Evolutionary conservation across 163 green algal species (phyloP).

Genomic region (Scenedesmus sp.): DNA sequence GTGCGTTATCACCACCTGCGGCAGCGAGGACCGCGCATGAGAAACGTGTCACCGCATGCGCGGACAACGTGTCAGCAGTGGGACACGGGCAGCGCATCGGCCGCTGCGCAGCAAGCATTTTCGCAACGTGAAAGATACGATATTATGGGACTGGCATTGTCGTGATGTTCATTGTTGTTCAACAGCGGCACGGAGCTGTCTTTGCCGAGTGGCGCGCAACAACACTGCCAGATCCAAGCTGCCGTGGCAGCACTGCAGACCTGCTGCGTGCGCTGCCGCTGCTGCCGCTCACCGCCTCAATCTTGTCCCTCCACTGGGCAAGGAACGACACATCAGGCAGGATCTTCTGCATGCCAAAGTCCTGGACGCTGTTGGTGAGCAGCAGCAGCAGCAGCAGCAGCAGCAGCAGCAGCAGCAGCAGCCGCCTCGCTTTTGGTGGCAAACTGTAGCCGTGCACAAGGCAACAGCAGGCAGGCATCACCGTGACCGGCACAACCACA

Average conservation of each 20-base stretch:
- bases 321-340: slow-evolving; percentile 98
- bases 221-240: too few relatives aligned
- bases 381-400: slow-evolving; percentile 18
- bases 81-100: neutral
- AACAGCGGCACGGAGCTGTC: too few relatives aligned
- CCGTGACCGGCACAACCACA: too few relatives aligned
- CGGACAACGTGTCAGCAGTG: neutral
- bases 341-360: slow-evolving; percentile 98
- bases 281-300: slow-evolving; percentile 84
- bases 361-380: slow-evolving; percentile 82
- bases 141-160: too few relatives aligned
- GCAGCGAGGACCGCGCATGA: too few relatives aligned
- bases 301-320: slow-evolving; percentile 95
- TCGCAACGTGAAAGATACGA: too few relatives aligned
- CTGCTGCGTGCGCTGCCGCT: neutral
- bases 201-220: too few relatives aligned
- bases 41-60: too few relatives aligned
- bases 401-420: neutral
- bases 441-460: neutral
- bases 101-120: neutral
- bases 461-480: neutral
- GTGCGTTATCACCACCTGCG: slow-evolving; percentile 95
- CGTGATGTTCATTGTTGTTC: too few relatives aligned
- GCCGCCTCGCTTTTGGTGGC: too few relatives aligned
- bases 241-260: neutral